phyloP scores from a whole-genome alignment of 2,329 filamentous ascomycete genomes.

The Ascosphaera apis region DNA sequence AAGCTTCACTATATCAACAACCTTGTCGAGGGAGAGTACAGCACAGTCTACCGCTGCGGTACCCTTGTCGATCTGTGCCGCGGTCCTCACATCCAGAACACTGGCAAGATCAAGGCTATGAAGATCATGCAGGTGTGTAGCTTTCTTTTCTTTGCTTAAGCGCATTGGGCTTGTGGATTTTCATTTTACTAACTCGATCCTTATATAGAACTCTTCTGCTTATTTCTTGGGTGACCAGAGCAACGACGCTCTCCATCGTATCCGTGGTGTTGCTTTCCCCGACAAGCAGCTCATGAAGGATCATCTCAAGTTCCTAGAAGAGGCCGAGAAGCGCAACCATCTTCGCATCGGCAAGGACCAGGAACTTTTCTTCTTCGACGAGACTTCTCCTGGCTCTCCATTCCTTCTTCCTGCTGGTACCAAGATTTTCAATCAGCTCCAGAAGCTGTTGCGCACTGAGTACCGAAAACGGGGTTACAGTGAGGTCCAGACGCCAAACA shows the following conservation, averaged over 20 bases:
- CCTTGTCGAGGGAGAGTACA: slow-evolving; percentile 76
- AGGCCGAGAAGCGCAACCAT: slow-evolving; percentile 95
- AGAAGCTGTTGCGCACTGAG: slow-evolving; percentile 58
- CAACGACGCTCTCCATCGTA: slow-evolving; percentile 88
- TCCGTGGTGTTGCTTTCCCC: slow-evolving; percentile 90
- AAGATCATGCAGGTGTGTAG: slow-evolving; percentile 53
- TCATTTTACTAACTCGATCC: slow-evolving; percentile 2
- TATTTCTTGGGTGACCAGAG: slow-evolving; percentile 89
- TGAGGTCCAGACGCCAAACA: slow-evolving; percentile 88
- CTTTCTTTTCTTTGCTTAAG: slow-evolving; percentile 11
- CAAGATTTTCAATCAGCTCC: slow-evolving; percentile 76
- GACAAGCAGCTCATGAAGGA: slow-evolving; percentile 89
- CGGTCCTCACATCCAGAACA: slow-evolving; percentile 85
- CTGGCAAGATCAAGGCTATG: slow-evolving; percentile 82
- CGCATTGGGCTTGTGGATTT: slow-evolving; percentile 10
- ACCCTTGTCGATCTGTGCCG: slow-evolving; percentile 87
- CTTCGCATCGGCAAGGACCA: slow-evolving; percentile 84
- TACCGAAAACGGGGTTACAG: slow-evolving; percentile 88
- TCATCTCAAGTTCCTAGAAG: slow-evolving; percentile 84
- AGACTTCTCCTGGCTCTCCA: slow-evolving; percentile 73
- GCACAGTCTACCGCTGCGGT: slow-evolving; percentile 85
- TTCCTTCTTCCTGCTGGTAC: slow-evolving; percentile 88
- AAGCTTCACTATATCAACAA: slow-evolving; percentile 95
- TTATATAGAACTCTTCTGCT: slow-evolving; percentile 42
- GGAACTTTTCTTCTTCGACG: slow-evolving; percentile 93